Evolutionary conservation across 768 basidiomycete species (phyloP).

Genomic region (Phaeolepiota aurea): DNA sequence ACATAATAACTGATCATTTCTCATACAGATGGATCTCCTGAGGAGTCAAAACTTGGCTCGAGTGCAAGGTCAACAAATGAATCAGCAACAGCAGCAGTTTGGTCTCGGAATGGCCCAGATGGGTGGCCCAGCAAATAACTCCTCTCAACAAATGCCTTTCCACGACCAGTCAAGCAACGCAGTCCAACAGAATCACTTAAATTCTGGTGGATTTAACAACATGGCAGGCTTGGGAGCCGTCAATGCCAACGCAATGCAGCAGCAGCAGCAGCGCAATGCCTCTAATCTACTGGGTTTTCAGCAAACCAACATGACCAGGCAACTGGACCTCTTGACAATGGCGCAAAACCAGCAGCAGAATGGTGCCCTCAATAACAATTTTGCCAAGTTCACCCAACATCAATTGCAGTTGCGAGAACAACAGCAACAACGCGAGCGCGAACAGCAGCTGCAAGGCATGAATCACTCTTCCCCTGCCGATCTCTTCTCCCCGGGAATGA

Average conservation of each 20-base stretch:
- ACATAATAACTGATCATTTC: too few species aligned
- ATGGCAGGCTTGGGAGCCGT: slow-evolving; percentile 26
- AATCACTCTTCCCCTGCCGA: slow-evolving; percentile 31
- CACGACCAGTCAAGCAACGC: slow-evolving; percentile 23
- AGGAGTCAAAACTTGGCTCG: slow-evolving; percentile 32
- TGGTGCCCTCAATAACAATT: slow-evolving; percentile 19
- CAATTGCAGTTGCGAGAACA: slow-evolving; percentile 19
- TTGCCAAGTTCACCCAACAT: slow-evolving; percentile 23
- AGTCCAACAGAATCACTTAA: slow-evolving; percentile 27
- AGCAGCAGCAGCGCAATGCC: slow-evolving; percentile 12
- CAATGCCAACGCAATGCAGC: slow-evolving; percentile 10
- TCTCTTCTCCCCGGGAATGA: slow-evolving; percentile 40
- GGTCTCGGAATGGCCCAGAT: slow-evolving; percentile 29
- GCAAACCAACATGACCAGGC: slow-evolving; percentile 20
- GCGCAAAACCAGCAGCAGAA: slow-evolving; percentile 42
- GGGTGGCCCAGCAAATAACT: slow-evolving; percentile 20
- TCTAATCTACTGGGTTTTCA: slow-evolving; percentile 8
- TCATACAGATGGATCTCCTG: slow-evolving; percentile 34
- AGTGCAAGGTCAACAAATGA: slow-evolving; percentile 23
- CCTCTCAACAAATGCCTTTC: slow-evolving; percentile 22
- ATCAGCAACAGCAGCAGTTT: slow-evolving; percentile 38
- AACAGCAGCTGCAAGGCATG: slow-evolving; percentile 19
- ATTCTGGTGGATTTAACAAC: slow-evolving; percentile 28
- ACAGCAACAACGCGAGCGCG: too few species aligned
- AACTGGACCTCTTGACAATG: slow-evolving; percentile 38